Evolutionary conservation across 2,329 filamentous ascomycete genomes (phyloP).

Genomic region (Tricladium varicosporioides): DNA sequence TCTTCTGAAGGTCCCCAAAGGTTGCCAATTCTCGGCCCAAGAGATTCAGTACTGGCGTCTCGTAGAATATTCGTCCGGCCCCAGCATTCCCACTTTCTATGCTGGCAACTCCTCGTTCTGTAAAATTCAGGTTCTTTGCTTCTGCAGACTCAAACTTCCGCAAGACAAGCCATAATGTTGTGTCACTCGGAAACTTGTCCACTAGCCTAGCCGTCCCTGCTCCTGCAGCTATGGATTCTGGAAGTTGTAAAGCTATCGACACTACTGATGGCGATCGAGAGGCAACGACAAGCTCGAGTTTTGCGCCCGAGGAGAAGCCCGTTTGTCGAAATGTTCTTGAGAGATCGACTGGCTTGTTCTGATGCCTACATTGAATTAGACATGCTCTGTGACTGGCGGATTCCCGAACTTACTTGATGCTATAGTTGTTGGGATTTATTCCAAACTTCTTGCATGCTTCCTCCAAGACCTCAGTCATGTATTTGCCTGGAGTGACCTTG

Average conservation of each 20-base stretch:
- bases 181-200: slow-evolving; percentile 85
- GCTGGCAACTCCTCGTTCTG: slow-evolving; percentile 73
- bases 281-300: slow-evolving; percentile 85
- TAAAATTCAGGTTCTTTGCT: slow-evolving; percentile 71
- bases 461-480: slow-evolving; percentile 79
- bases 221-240: slow-evolving; percentile 63
- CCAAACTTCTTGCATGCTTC: slow-evolving; percentile 81
- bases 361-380: slow-evolving; percentile 54
- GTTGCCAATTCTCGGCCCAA: slow-evolving; percentile 76
- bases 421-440: slow-evolving; percentile 63
- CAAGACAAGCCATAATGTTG: slow-evolving; percentile 84
- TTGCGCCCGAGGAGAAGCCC: slow-evolving; percentile 80
- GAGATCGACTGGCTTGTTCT: slow-evolving; percentile 82
- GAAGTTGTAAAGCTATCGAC: slow-evolving; percentile 84
- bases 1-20: slow-evolving; percentile 84
- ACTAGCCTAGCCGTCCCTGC: slow-evolving; percentile 63
- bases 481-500: slow-evolving; percentile 79
- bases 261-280: slow-evolving; percentile 84
- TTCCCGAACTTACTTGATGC: slow-evolving; percentile 64
- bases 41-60: slow-evolving; percentile 80
- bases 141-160: slow-evolving; percentile 82
- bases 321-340: slow-evolving; percentile 81
- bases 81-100: slow-evolving; percentile 49
- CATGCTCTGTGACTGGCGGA: background rate
- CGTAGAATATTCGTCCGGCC: slow-evolving; percentile 79